These are phyloP conservation scores for Penicillium odoratum DNA, from an alignment of 495 filamentous ascomycete genomes.

Conservation along the genomic window DNA sequence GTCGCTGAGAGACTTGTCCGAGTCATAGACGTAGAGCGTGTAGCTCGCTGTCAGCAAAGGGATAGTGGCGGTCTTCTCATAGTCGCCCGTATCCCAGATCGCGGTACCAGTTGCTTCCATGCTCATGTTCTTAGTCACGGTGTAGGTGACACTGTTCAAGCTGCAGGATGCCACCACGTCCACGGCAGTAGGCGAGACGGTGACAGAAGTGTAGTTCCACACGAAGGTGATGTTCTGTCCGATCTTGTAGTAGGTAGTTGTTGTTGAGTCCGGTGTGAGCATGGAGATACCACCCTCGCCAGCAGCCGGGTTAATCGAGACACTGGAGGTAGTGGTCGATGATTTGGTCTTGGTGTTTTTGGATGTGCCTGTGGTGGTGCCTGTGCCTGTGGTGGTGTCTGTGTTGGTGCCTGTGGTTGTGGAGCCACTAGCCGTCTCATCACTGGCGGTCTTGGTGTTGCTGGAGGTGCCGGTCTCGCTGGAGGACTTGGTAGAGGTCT, in stretches of 20 bases:
- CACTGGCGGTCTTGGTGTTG: slow-evolving; percentile 21
- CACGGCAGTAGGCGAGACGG: slow-evolving; percentile 71
- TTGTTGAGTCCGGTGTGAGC: slow-evolving; percentile 66
- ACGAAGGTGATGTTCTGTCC: slow-evolving; percentile 80
- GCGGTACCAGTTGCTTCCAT: slow-evolving; percentile 56
- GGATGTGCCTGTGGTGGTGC: slow-evolving; percentile 1
- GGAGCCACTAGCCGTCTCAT: slow-evolving; percentile 10
- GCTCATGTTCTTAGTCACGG: slow-evolving; percentile 64
- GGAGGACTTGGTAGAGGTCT: slow-evolving; percentile 23
- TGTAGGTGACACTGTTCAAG: slow-evolving; percentile 62
- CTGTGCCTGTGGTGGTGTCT: neutral
- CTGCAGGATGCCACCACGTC: slow-evolving; percentile 83
- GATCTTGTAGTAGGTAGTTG: slow-evolving; percentile 81
- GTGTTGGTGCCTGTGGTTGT: neutral
- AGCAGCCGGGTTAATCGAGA: slow-evolving; percentile 57
- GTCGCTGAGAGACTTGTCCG: slow-evolving; percentile 60
- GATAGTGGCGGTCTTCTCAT: slow-evolving; percentile 59
- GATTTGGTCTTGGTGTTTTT: slow-evolving; percentile 33
- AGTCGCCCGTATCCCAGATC: slow-evolving; percentile 79
- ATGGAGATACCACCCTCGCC: slow-evolving; percentile 77
- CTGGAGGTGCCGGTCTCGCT: slow-evolving; percentile 18
- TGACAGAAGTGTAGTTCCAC: slow-evolving; percentile 94
- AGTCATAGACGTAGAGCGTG: slow-evolving; percentile 81
- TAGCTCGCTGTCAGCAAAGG: slow-evolving; percentile 73
- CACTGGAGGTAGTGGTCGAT: slow-evolving; percentile 37